phyloP scores from a whole-genome alignment of 225 moss, liverwort and hornwort species.

The Ulota crispa region DNA sequence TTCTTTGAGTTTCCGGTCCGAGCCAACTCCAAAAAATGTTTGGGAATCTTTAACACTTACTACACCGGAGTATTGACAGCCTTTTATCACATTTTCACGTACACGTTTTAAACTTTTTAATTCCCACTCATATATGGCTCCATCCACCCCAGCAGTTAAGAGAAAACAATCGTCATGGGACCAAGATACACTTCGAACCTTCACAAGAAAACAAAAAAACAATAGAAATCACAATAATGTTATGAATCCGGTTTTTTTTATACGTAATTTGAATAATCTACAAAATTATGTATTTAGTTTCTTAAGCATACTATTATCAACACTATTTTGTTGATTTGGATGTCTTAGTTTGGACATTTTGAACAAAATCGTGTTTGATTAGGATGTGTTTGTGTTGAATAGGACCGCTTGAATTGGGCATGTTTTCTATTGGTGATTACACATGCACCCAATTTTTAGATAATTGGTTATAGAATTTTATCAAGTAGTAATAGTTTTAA shows the following conservation, averaged over 20 bases:
- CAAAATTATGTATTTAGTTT: accelerated
- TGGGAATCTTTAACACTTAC: conserved; percentile 61
- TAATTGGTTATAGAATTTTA: no score
- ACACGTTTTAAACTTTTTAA: conserved; percentile 67
- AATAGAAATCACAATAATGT: not conserved
- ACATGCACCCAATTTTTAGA: not conserved
- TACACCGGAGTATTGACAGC: conserved; percentile 75
- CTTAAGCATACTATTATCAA: no score
- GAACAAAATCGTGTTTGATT: no score
- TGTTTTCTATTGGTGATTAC: no score
- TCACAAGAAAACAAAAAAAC: not conserved
- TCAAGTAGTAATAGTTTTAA: no score
- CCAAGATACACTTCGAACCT: conserved; percentile 90
- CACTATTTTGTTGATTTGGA: no score
- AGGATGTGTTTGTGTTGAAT: no score
- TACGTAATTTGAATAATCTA: not conserved
- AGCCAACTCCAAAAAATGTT: conserved; percentile 83
- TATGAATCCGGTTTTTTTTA: no score
- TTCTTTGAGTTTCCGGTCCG: conserved; percentile 86
- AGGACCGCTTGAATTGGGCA: no score
- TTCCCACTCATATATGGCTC: conserved; percentile 93
- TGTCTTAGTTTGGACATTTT: no score
- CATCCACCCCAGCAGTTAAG: conserved; percentile 79
- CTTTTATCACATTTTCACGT: conserved; percentile 86
- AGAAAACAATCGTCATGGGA: conserved; percentile 75